Conservation (phyloP, 2,329 filamentous ascomycete species). For the Pseudocercospora pini-densiflorae region DNA sequence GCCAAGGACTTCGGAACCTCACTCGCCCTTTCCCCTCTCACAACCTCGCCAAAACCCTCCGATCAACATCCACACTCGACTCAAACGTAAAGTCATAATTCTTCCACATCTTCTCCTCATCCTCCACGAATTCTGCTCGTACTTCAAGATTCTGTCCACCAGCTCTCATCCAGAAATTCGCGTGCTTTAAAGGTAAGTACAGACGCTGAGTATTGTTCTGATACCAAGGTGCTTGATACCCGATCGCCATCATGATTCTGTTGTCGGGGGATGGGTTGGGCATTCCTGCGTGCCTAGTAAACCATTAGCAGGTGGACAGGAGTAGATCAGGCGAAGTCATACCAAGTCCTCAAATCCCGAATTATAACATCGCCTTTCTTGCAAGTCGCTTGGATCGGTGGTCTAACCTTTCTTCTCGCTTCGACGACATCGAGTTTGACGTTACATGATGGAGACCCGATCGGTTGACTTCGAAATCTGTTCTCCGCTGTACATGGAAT, state of each 20-base stretch:
- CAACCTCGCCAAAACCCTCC: slow-evolving; percentile 6
- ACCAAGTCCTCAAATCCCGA: slow-evolving; percentile 63
- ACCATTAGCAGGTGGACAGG: background rate
- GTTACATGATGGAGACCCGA: slow-evolving; percentile 48
- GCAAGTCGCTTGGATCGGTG: slow-evolving; percentile 56
- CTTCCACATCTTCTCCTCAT: slow-evolving; percentile 19
- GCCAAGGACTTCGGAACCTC: no score
- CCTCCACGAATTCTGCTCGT: slow-evolving; percentile 18
- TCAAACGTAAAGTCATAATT: slow-evolving; percentile 28
- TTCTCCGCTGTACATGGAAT: slow-evolving; percentile 57
- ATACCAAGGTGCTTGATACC: slow-evolving; percentile 34
- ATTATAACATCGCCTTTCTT: slow-evolving; percentile 61
- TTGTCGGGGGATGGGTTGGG: slow-evolving; percentile 55
- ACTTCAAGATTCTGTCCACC: slow-evolving; percentile 23
- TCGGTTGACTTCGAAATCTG: slow-evolving; percentile 35
- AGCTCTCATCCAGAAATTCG: slow-evolving; percentile 25
- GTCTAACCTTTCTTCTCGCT: slow-evolving; percentile 42
- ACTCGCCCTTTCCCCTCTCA: no score
- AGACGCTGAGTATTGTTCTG: slow-evolving; percentile 23
- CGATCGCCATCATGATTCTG: slow-evolving; percentile 33
- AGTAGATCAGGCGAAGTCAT: background rate
- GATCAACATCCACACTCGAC: slow-evolving; percentile 13
- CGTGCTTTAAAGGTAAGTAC: slow-evolving; percentile 21
- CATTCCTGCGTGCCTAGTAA: slow-evolving; percentile 59
- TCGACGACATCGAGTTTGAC: slow-evolving; percentile 51